These are phyloP conservation scores for Mortierella sp. DNA, from an alignment of 371 early-diverging fungal species.

Conservation along the genomic window DNA sequence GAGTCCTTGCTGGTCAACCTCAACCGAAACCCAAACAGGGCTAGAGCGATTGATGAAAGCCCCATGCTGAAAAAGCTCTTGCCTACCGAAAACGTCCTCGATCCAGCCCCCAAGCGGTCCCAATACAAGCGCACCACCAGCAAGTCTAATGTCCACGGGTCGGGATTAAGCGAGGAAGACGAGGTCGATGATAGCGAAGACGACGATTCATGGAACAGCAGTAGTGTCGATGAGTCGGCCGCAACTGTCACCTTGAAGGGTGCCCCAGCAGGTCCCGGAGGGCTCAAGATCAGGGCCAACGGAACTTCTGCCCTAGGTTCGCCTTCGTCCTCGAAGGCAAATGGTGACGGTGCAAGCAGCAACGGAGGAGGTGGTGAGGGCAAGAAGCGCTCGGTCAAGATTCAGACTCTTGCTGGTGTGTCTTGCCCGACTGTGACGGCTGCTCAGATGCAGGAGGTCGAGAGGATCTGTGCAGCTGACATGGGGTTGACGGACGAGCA, in stretches of 20 bases:
- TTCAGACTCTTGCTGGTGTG: slow-evolving; percentile 67
- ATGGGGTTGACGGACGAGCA: slow-evolving; percentile 79
- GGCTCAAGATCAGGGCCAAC: slow-evolving; percentile 10
- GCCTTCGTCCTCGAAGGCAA: slow-evolving; percentile 14
- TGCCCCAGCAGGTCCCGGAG: neutral
- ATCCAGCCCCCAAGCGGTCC: slow-evolving; percentile 46
- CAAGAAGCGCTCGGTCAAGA: slow-evolving; percentile 52
- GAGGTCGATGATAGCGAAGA: slow-evolving; percentile 51
- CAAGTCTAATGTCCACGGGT: slow-evolving; percentile 34
- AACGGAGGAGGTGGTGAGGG: slow-evolving; percentile 34
- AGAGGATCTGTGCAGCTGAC: slow-evolving; percentile 64
- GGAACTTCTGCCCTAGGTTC: slow-evolving; percentile 14
- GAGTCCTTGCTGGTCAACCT: slow-evolving; percentile 78
- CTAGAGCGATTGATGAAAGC: slow-evolving; percentile 45
- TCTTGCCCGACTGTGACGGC: slow-evolving; percentile 69
- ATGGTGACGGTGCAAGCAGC: slow-evolving; percentile 45
- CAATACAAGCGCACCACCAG: slow-evolving; percentile 22
- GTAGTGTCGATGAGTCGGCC: slow-evolving; percentile 32
- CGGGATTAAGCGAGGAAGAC: slow-evolving; percentile 41
- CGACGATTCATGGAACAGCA: slow-evolving; percentile 53
- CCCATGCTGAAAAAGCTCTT: slow-evolving; percentile 59
- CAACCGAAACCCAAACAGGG: slow-evolving; percentile 68
- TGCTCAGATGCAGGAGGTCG: slow-evolving; percentile 73
- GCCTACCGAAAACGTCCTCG: slow-evolving; percentile 73
- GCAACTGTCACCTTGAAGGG: neutral